phyloP scores from a whole-genome alignment of 2,329 filamentous ascomycete genomes.

The Nannizziopsis arthrosporioides region DNA sequence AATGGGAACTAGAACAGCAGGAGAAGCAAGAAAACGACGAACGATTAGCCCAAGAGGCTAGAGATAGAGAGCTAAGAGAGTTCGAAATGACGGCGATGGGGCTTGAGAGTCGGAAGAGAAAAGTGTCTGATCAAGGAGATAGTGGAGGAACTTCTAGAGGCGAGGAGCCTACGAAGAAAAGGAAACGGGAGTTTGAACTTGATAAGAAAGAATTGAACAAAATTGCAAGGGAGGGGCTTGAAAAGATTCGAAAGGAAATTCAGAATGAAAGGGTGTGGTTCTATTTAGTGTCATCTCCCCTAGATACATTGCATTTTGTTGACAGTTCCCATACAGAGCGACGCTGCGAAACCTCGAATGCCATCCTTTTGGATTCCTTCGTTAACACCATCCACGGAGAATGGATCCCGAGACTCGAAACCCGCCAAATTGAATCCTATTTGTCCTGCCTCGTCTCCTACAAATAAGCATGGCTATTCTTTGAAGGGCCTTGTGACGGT shows the following conservation, averaged over 20 bases:
- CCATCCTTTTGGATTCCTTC: conserved; percentile 92
- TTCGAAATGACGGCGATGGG: conserved; percentile 81
- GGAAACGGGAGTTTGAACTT: conserved; percentile 69
- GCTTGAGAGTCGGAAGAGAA: conserved; percentile 25
- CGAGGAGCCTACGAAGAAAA: conserved; percentile 38
- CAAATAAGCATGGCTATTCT: conserved; percentile 60
- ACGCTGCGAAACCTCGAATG: conserved; percentile 54
- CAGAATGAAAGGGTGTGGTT: conserved; percentile 56
- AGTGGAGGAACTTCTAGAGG: conserved; percentile 26
- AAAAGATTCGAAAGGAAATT: conserved; percentile 57
- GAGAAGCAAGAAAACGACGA: conserved; percentile 51
- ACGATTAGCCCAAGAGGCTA: conserved; percentile 56
- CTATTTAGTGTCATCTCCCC: not conserved
- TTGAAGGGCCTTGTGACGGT: conserved; percentile 67
- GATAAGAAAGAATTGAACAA: conserved; percentile 64
- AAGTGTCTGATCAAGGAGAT: conserved; percentile 23
- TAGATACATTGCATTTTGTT: not conserved
- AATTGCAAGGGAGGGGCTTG: conserved; percentile 57
- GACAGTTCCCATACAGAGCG: conserved; percentile 20
- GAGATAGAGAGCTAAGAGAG: conserved; percentile 58
- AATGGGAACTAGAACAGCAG: conserved; percentile 48
- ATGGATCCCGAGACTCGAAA: conserved; percentile 47
- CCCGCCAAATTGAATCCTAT: conserved; percentile 56
- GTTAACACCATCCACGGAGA: conserved; percentile 56
- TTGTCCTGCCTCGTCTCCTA: conserved; percentile 61